These are phyloP conservation scores for Trametes villosa DNA, from an alignment of 768 basidiomycete species.

Conservation along the genomic window DNA sequence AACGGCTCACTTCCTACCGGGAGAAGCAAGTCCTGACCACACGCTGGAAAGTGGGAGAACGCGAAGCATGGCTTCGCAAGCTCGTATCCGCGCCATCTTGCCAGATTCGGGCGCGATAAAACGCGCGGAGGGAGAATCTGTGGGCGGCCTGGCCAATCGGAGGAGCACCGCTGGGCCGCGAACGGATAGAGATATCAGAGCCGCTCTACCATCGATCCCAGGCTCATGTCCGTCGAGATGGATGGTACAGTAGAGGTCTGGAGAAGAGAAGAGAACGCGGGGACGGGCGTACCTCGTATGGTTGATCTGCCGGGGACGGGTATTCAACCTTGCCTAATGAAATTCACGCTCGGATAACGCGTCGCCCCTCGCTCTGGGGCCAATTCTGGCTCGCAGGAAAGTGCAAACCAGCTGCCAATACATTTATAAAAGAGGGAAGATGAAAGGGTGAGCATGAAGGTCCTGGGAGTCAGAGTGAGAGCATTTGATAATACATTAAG, in stretches of 20 bases:
- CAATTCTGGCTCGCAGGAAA: too few relatives aligned
- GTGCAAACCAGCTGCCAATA: too few relatives aligned
- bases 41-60: constrained; percentile 8
- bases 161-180: constrained; percentile 13
- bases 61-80: not conserved
- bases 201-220: constrained; percentile 23
- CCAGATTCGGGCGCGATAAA: constrained; percentile 17
- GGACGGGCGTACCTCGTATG: not conserved
- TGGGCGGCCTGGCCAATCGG: constrained; percentile 15
- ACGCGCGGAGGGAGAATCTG: not conserved
- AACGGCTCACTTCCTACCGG: not conserved
- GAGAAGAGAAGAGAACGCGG: constrained; percentile 17
- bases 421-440: not conserved
- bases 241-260: constrained; percentile 8
- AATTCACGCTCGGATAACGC: not conserved
- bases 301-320: constrained; percentile 2
- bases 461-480: too few relatives aligned
- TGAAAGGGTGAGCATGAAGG: too few relatives aligned
- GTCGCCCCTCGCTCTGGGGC: not conserved
- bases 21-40: not conserved
- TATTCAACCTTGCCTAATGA: constrained; percentile 5
- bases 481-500: too few relatives aligned
- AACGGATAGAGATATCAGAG: constrained; percentile 2
- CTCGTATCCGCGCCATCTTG: constrained; percentile 16
- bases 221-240: constrained; percentile 23